phyloP scores from a whole-genome alignment of 257 asterid species.

The Solanum megistacrolobum region DNA sequence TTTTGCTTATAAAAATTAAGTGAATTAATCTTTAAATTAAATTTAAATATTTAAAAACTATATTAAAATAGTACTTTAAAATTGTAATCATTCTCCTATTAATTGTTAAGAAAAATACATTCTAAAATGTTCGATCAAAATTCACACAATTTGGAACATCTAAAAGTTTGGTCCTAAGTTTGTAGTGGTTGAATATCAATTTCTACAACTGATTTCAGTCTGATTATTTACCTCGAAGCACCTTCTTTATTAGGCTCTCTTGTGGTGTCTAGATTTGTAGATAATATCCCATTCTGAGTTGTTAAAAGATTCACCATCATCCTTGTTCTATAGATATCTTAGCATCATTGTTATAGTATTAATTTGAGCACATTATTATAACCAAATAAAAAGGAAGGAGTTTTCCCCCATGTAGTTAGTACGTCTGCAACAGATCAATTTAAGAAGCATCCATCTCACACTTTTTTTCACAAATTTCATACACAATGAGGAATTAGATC shows the following conservation, averaged over 20 bases:
- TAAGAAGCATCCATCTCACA: background rate
- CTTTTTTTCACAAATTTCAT: background rate
- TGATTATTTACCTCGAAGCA: background rate
- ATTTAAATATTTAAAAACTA: too few relatives aligned
- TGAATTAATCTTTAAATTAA: too few relatives aligned
- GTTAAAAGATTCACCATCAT: background rate
- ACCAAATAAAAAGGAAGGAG: too few relatives aligned
- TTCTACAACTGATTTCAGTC: background rate
- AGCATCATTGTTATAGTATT: background rate
- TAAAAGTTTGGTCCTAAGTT: background rate
- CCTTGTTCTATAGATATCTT: background rate
- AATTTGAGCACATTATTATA: background rate
- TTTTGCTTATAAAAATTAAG: too few relatives aligned
- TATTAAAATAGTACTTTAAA: too few relatives aligned
- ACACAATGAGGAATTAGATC: background rate
- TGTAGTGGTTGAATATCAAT: background rate
- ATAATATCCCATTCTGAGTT: background rate
- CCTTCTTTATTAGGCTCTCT: background rate
- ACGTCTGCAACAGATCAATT: background rate
- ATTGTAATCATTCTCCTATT: too few relatives aligned
- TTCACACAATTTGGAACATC: too few relatives aligned
- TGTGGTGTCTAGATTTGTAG: too few relatives aligned
- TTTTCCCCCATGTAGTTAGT: background rate
- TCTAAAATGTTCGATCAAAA: too few relatives aligned
- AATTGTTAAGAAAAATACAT: too few relatives aligned